Evolutionary conservation across 2,329 filamentous ascomycete species (phyloP).

Genomic region (Trichophyton equinum): DNA sequence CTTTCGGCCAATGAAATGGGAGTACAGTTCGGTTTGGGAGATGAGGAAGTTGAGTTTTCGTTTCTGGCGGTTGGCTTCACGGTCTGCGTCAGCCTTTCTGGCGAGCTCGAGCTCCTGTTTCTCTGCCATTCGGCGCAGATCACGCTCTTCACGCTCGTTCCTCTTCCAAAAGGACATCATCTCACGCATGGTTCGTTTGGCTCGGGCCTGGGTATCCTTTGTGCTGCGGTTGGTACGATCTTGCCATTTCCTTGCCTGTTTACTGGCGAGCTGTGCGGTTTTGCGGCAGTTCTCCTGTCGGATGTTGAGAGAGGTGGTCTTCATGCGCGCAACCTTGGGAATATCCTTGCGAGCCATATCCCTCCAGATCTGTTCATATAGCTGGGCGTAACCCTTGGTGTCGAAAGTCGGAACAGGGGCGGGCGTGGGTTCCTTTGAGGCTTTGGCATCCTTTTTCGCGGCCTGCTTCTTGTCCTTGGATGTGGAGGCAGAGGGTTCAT

Average conservation of each 20-base stretch:
- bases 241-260: constrained; percentile 96
- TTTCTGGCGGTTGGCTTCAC: constrained; percentile 94
- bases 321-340: constrained; percentile 81
- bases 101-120: constrained; percentile 93
- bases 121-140: constrained; percentile 85
- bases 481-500: constrained; percentile 38
- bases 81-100: constrained; percentile 90
- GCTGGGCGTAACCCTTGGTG: constrained; percentile 88
- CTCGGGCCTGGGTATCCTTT: constrained; percentile 91
- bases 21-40: constrained; percentile 96
- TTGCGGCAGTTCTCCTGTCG: constrained; percentile 96
- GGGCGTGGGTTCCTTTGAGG: constrained; percentile 33
- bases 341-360: constrained; percentile 90
- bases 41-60: constrained; percentile 99
- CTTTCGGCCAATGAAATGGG: constrained; percentile 98
- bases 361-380: constrained; percentile 94
- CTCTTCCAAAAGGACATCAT: constrained; percentile 99
- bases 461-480: constrained; percentile 42
- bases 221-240: constrained; percentile 95
- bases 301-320: constrained; percentile 69
- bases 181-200: constrained; percentile 96
- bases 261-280: constrained; percentile 89
- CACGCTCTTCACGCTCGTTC: constrained; percentile 93
- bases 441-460: constrained; percentile 33
- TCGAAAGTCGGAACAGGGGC: constrained; percentile 55